phyloP scores from a whole-genome alignment of 2,329 filamentous ascomycete genomes.

The Paracoccidioides lutzii region DNA sequence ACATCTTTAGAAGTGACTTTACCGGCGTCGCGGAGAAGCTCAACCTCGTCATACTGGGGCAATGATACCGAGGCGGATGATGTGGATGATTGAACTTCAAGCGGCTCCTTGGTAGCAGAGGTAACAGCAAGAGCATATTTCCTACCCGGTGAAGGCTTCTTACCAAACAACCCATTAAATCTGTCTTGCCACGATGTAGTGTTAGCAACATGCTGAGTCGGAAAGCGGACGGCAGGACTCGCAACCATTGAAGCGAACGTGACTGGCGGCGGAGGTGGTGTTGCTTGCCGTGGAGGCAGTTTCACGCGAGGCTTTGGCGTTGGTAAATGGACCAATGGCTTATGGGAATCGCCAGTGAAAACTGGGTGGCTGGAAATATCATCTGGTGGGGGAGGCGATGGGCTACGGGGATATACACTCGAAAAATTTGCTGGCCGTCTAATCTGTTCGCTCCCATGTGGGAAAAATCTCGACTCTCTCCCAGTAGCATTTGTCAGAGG shows the following conservation, averaged over 20 bases:
- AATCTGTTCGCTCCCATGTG: slow-evolving; percentile 25
- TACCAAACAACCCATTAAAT: slow-evolving; percentile 68
- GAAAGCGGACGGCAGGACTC: slow-evolving; percentile 26
- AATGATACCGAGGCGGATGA: slow-evolving; percentile 58
- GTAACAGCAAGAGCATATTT: slow-evolving; percentile 48
- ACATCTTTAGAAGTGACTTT: slow-evolving; percentile 51
- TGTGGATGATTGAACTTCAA: slow-evolving; percentile 43
- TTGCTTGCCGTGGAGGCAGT: slow-evolving; percentile 50
- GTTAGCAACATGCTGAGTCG: slow-evolving; percentile 32
- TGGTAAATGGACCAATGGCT: slow-evolving; percentile 46
- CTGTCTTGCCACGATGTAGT: slow-evolving; percentile 60
- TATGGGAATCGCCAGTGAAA: slow-evolving; percentile 36
- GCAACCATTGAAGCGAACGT: slow-evolving; percentile 33
- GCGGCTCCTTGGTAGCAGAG: slow-evolving; percentile 53
- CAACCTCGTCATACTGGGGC: slow-evolving; percentile 34
- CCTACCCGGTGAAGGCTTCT: slow-evolving; percentile 38
- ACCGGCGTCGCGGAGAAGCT: slow-evolving; percentile 28
- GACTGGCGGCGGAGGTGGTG: slow-evolving; percentile 32
- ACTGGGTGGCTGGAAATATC: slow-evolving; percentile 42
- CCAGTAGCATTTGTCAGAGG: slow-evolving; percentile 22
- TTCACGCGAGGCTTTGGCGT: slow-evolving; percentile 61
- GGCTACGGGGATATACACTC: slow-evolving; percentile 24
- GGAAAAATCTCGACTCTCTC: slow-evolving; percentile 39
- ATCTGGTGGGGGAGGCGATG: slow-evolving; percentile 47
- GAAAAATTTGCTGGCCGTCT: slow-evolving; percentile 23